phyloP scores from a whole-genome alignment of 257 asterid genomes.

The Coffea canephora region DNA sequence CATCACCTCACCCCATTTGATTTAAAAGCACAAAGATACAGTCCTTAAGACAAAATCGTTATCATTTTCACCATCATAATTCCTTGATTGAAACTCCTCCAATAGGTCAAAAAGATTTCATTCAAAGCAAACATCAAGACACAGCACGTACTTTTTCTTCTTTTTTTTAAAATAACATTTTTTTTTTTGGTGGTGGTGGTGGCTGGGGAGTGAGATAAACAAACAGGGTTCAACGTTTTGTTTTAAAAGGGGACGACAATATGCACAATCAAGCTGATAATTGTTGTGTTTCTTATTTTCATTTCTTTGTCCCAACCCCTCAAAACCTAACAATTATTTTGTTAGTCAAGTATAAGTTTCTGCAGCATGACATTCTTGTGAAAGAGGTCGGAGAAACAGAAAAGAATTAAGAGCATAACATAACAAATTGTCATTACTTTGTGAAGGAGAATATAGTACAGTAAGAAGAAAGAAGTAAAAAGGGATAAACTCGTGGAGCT shows the following conservation, averaged over 20 bases:
- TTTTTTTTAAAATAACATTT: too few relatives aligned
- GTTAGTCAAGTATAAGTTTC: not conserved
- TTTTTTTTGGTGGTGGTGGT: too few relatives aligned
- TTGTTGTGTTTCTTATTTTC: not conserved
- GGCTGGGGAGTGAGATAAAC: too few relatives aligned
- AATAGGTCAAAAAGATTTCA: not conserved
- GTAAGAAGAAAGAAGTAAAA: not conserved
- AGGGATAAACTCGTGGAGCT: constrained; percentile 3
- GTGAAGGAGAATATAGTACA: too few relatives aligned
- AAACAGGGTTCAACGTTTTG: too few relatives aligned
- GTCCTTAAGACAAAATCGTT: not conserved
- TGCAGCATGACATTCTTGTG: not conserved
- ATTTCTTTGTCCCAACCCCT: not conserved
- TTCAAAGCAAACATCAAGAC: not conserved
- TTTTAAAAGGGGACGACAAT: too few relatives aligned
- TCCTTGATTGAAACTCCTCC: not conserved
- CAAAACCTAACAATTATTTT: not conserved
- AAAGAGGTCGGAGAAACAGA: too few relatives aligned
- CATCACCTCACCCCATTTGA: not conserved
- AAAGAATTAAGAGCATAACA: too few relatives aligned
- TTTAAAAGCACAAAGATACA: not conserved
- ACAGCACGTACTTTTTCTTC: too few relatives aligned
- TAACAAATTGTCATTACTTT: not conserved
- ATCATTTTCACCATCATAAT: not conserved
- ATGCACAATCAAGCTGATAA: too few relatives aligned